Evolutionary conservation across 495 filamentous ascomycete species (phyloP), one percentile per base, ranked within the genome.

Genomic region (Thozetella sp.): DNA sequence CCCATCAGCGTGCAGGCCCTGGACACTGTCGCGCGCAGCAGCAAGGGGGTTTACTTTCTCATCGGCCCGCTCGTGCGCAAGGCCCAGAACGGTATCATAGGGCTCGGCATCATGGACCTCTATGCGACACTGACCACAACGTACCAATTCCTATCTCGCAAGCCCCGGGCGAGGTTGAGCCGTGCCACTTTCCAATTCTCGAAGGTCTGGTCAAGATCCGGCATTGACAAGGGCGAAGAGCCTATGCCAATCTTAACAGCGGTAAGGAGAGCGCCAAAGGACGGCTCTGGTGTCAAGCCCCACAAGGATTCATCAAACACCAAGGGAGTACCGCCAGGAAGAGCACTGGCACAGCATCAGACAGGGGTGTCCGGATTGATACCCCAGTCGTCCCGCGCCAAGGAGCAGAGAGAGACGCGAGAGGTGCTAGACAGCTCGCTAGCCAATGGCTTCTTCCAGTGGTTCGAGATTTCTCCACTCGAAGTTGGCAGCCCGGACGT

Each of bases 401-500:
- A 15, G 43, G n/a, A 4, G n/a, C 43, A 48, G 43, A 20, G 20
- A n/a, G n/a, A n/a, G 43, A n/a, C 43, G 4, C 10, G 43, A 54
- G 52, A 54, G 15, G 25, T 34, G 25, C 52, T 24, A 4, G 52
- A 48, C 22, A 46, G 43, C 20, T 23, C 54, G 3, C 20, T 56
- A 3, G 22, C 54, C 4, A 43, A 90, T 64, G 79, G 87, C 1
- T 93, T 89, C 88, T 94, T 94, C 61, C 90, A 94, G 62, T 94
- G 91, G 91, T 93, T 93, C 64, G 91, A 94, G 61, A 87, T 89
- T 59, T 91, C 88, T 0, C 91, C 91, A 1, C 93, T 91, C 59
- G 91, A 94, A 67, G 82, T 93, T 57, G 93, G 87, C 70, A 92
- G 88, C 62, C 91, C 93, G 67, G 91, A 93, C 56, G 80, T 66